Base-by-base conservation (phyloP, 371 early-diverging fungal species). In the Aphelidium insulamus region DNA sequence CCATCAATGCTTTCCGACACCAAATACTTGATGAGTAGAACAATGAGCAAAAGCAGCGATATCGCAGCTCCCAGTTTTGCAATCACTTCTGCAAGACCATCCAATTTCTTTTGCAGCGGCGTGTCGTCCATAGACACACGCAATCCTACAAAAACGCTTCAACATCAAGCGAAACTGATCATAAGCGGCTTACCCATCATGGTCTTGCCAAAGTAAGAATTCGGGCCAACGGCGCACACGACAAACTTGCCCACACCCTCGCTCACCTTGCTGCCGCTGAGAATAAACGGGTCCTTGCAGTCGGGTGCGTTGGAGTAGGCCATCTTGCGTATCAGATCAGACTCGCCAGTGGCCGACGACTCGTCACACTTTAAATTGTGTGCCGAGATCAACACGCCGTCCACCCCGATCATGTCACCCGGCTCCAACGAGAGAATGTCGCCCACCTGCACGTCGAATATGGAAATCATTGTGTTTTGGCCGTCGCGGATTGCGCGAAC, bases 341-440 rank as follows among this genome's bases (percentile, higher is more conserved):
- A 70, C 59, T 91, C 91, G 41, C 91, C 91, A 0, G 88, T 90
- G 12, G 83, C 75, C 15, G 81, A 72, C 8, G 77, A 76, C 46
- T 91, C 91, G 51, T 91, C 91, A 49, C 77, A 77, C 5, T 60
- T 64, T 33, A 91, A 46, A 46, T 82, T 77, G 44, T 76, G 76
- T 16, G 83, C 83, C 28, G 51, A 44, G 16, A 85, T 46, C 32
- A 63, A 66, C 36, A 92, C 54, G 39, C 82, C 83, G 47, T 94
- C 94, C 11, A 71, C 91, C 0, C 77, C 64, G 29, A 91, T 54
- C 26, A 90, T 74, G 43, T 91, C 92, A 34, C 94, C 95, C n/a
- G 87, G 81, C 48, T 94, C 90, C 25, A 94, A 57, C 30, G 72
- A 43, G 37, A 90, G 48, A 29, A 94, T 57, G 46, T 92, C 92